phyloP scores from a whole-genome alignment of 2,329 filamentous ascomycete species.

The Claviceps capensis region DNA sequence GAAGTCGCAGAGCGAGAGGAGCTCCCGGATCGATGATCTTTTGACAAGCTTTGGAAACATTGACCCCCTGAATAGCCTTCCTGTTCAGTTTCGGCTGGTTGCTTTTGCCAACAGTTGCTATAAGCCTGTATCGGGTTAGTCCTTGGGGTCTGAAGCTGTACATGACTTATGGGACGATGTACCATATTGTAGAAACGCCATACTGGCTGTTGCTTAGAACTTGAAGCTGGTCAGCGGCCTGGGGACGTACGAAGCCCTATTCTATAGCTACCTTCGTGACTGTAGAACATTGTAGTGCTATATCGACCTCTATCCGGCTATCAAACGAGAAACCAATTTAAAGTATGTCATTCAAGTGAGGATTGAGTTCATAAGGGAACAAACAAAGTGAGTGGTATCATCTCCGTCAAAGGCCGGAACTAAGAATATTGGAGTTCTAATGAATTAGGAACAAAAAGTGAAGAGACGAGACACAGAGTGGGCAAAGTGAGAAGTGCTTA shows the following conservation, averaged over 20 bases:
- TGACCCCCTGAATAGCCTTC: slow-evolving; percentile 78
- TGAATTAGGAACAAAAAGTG: no score
- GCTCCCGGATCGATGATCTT: slow-evolving; percentile 73
- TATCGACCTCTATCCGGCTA: not conserved
- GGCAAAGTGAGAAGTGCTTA: no score
- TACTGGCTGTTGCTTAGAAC: slow-evolving; percentile 76
- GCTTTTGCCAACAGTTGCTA: slow-evolving; percentile 75
- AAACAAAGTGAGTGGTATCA: not conserved
- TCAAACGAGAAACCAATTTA: not conserved
- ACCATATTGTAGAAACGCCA: slow-evolving; percentile 94
- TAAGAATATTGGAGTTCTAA: no score
- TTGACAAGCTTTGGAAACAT: slow-evolving; percentile 73
- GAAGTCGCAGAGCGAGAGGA: slow-evolving; percentile 78
- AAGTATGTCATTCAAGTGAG: not conserved
- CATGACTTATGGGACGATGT: slow-evolving; percentile 16
- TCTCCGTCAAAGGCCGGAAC: no score
- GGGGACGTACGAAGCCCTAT: not conserved
- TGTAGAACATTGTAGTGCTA: slow-evolving; percentile 66
- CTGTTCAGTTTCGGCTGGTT: slow-evolving; percentile 60
- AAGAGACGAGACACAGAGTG: no score
- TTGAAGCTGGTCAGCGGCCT: slow-evolving; percentile 20
- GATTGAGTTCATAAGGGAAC: not conserved
- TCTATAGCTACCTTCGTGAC: slow-evolving; percentile 60
- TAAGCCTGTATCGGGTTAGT: slow-evolving; percentile 47
- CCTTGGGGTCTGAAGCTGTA: not conserved